Conservation (phyloP, 2,329 filamentous ascomycete genomes). For the Fusarium anthophilum region DNA sequence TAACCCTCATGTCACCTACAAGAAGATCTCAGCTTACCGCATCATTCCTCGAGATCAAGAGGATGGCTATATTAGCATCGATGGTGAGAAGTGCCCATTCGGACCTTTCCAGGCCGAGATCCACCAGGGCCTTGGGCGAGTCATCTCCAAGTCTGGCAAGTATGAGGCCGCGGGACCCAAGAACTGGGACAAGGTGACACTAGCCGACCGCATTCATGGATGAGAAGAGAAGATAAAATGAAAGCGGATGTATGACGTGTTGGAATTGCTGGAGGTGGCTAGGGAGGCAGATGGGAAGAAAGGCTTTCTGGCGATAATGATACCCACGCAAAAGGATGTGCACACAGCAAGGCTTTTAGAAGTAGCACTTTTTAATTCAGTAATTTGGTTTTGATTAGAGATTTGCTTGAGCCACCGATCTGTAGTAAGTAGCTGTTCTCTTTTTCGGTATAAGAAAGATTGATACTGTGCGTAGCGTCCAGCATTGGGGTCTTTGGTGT, state of each 20-base stretch:
- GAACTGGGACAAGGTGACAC: conserved; percentile 57
- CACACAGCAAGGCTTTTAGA: conserved; percentile 1
- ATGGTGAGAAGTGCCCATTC: conserved; percentile 89
- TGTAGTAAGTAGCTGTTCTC: neutral
- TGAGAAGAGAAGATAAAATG: conserved; percentile 11
- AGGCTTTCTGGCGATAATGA: conserved; percentile 30
- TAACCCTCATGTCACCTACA: conserved; percentile 78
- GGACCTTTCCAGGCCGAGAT: conserved; percentile 92
- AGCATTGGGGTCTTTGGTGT: neutral
- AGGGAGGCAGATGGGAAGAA: neutral
- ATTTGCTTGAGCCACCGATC: neutral
- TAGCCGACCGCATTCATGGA: conserved; percentile 45
- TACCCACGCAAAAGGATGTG: conserved; percentile 34
- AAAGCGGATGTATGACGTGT: neutral
- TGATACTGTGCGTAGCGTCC: neutral
- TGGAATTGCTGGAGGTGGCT: neutral
- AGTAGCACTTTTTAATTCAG: neutral
- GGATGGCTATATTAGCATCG: conserved; percentile 90
- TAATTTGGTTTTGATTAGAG: neutral
- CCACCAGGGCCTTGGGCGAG: conserved; percentile 81
- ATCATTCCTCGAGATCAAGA: conserved; percentile 78
- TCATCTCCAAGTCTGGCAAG: conserved; percentile 78
- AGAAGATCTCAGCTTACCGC: conserved; percentile 87
- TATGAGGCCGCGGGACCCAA: conserved; percentile 73
- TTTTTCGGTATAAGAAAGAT: neutral